Conservation (phyloP, 2,329 filamentous ascomycete genomes). For the Epichloe amarillans region DNA sequence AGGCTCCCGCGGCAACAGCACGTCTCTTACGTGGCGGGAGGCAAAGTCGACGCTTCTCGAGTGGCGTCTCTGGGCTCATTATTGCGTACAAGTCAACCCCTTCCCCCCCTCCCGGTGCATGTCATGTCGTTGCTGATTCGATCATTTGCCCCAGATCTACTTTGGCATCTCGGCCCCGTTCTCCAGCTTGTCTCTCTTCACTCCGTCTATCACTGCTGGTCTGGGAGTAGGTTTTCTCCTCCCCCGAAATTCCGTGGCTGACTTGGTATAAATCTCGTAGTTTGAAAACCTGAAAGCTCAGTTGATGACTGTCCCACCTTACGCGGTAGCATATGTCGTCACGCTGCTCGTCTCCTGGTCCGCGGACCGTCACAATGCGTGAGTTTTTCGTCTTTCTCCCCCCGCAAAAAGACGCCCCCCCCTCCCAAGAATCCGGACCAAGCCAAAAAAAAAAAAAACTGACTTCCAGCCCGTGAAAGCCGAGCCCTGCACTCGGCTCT, state of each 20-base stretch:
- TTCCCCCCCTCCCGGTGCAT: no score
- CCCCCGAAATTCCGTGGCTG: neutral
- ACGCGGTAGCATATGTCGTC: conserved; percentile 41
- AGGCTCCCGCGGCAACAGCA: conserved; percentile 43
- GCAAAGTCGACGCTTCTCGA: conserved; percentile 56
- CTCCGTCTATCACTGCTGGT: conserved; percentile 45
- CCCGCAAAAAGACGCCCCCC: no score
- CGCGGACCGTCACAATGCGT: conserved; percentile 46
- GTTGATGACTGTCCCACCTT: conserved; percentile 54
- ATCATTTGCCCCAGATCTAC: conserved; percentile 21
- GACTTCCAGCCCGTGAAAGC: neutral
- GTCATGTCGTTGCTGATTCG: no score
- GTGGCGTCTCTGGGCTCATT: conserved; percentile 55
- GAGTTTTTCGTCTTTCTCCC: neutral
- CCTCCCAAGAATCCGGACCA: no score
- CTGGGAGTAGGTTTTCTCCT: conserved; percentile 15
- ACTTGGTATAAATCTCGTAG: neutral
- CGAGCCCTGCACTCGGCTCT: conserved; percentile 31
- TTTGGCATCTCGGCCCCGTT: conserved; percentile 40
- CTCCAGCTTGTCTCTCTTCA: conserved; percentile 46
- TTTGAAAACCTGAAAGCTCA: conserved; percentile 43
- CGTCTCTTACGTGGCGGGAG: conserved; percentile 50
- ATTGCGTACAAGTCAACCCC: conserved; percentile 20
- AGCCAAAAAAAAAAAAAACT: no score
- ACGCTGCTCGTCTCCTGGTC: conserved; percentile 37